Evolutionary conservation across 495 filamentous ascomycete species (phyloP), one percentile per base, ranked within the genome.

Genomic region (Parathielavia appendiculata): DNA sequence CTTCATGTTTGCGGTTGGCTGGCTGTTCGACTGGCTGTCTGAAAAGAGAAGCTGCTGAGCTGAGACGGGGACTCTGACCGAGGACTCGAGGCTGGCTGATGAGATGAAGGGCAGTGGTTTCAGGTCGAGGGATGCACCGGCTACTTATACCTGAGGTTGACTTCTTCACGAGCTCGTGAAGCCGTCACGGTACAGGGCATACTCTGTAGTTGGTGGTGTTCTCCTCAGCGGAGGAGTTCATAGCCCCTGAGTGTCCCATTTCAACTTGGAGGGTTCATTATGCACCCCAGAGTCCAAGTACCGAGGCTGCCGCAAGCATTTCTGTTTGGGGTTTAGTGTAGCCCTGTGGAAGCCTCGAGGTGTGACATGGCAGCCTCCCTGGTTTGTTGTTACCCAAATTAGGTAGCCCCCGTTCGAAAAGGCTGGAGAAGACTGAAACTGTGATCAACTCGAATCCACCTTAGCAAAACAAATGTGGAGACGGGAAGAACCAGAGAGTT

Each of bases 1-100:
- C 56, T 59, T 59, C 56, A 59, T 59, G 38, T n/a, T 58, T 10
- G 23, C 34, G 30, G 53, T 56, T 45, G 51, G n/a, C n/a, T 53
- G 35, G 13, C 30, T 47, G 20, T 9, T 11, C 1, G 23, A n/a
- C 23, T 22, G 39, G 8, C 16, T 14, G 32, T 40, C 26, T 41
- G 17, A 14, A n/a, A 36, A 40, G 17, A 32, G 4, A 12, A 40
- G 2, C 30, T 50, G 51, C 5, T 51, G 49, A 36, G 30, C 11
- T 20, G 47, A 36, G 30, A n/a, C 45, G 30, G 45, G 19, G 20
- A 1, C 45, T 48, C n/a, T 45, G 23, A n/a, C 36, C 8, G 52
- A 20, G 16, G 26, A 30, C 26, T 14, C 13, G 43, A 35, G 14
- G 39, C n/a, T 45, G 40, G 52, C 40, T 45, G 40, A 30, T 22